Conservation (phyloP, 129 eudicot genomes). For the Flaveria ramosissima region DNA sequence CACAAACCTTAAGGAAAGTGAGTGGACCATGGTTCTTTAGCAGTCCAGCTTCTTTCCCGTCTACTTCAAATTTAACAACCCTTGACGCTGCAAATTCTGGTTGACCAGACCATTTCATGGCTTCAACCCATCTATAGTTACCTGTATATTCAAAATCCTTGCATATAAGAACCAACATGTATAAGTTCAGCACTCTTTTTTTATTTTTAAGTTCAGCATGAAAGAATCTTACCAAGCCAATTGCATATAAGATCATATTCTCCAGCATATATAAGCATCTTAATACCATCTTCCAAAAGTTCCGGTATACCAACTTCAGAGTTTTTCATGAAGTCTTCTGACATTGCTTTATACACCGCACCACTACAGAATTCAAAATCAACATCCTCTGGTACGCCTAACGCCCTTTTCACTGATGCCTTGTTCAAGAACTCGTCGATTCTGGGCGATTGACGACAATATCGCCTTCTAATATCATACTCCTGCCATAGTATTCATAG, state of each 20-base stretch:
- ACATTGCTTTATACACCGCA: conserved; percentile 57
- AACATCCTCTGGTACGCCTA: conserved; percentile 61
- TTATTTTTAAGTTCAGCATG: not conserved
- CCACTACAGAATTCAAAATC: conserved; percentile 50
- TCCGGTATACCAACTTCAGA: conserved; percentile 71
- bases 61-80: conserved; percentile 42
- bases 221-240: conserved; percentile 60
- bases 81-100: conserved; percentile 44
- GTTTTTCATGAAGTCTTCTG: conserved; percentile 68
- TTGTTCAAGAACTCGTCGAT: conserved; percentile 46
- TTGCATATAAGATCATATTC: conserved; percentile 74
- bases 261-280: conserved; percentile 70
- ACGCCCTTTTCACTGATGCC: conserved; percentile 44
- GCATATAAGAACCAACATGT: not conserved
- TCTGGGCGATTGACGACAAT: conserved; percentile 55
- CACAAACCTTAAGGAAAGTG: conserved; percentile 58
- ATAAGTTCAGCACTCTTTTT: not conserved
- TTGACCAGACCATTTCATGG: conserved; percentile 77
- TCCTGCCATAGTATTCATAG: conserved; percentile 42
- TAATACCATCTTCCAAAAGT: conserved; percentile 66
- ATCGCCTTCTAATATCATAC: conserved; percentile 57
- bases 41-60: conserved; percentile 49
- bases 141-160: conserved; percentile 41
- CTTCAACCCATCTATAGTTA: conserved; percentile 69
- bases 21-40: conserved; percentile 56